Evolutionary conservation across 441 rosid species (phyloP), one percentile per base, ranked within the genome.

Genomic region (Gossypium lobatum): DNA sequence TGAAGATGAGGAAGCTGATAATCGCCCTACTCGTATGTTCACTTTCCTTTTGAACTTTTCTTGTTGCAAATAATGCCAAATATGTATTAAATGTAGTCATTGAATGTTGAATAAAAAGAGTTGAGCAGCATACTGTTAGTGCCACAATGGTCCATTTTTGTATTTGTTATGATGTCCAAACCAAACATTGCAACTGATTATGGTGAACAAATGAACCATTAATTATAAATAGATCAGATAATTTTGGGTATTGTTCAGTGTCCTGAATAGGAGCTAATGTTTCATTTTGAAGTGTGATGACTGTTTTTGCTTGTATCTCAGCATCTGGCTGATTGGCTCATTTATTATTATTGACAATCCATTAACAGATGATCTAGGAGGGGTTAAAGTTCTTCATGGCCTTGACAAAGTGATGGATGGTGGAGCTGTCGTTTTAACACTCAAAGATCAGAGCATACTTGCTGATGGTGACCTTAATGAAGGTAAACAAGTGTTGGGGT

Each of bases 361-460:
- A 66, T 81, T 72, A 46, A 81, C 87, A 93, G 98, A 82, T 82
- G 82, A 90, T 87, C 85, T 91, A 14, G 90, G 90, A 7, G 99
- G 98, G 72, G 90, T 91, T 25, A 92, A 92, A 83, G 92, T 93
- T 81, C 92, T 96, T 71, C 87, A 96, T 75, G 99, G 98, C 73
- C 84, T 92, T 48, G 99, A 93, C 77, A 96, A 92, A 84, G 99
- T 96, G 73, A 80, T 87, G 77, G 98, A 88, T 76, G 98, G 99
- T 70, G 97, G 98, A 79, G 96, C 99, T 48, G 98, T 93, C 79
- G 94, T 93, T 81, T 86, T 92, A 84, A 96, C 99, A 25, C 92
- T 96, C 62, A 91, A 93, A 84, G 99, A 96, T 82, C 97, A 96
- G 82, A 87, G 69, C 70, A 90, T 93, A 78, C 97, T 96, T 81